phyloP scores from a whole-genome alignment of 805 yeast genomes.

The Schwanniomyces sp. region DNA sequence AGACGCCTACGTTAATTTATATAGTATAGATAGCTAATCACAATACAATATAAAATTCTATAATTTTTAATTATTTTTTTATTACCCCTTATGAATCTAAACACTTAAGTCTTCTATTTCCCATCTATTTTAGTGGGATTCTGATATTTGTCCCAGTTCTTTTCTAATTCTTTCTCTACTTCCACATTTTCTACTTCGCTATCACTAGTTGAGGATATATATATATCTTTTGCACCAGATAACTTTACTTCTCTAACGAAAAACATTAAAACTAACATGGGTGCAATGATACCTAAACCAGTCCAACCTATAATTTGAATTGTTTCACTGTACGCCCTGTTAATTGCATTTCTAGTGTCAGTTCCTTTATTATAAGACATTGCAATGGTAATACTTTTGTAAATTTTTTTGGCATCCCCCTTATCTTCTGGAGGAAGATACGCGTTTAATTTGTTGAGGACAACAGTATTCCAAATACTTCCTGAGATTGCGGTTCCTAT shows the following conservation, averaged over 20 bases:
- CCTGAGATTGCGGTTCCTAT: not conserved
- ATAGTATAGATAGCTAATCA: too few species aligned
- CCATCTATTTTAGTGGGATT: too few species aligned
- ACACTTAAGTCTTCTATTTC: too few species aligned
- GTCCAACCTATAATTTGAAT: conserved; percentile 26
- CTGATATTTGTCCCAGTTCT: too few species aligned
- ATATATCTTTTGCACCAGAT: conserved; percentile 16
- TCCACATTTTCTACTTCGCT: not conserved
- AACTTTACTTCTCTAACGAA: conserved; percentile 22
- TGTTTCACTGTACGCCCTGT: conserved; percentile 28
- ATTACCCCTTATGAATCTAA: too few species aligned
- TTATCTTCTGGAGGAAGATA: not conserved
- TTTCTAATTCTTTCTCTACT: not conserved
- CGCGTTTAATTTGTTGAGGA: not conserved
- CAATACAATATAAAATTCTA: too few species aligned
- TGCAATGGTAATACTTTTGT: conserved; percentile 19
- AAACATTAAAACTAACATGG: conserved; percentile 24
- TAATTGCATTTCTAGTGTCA: conserved; percentile 17
- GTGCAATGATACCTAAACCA: conserved; percentile 23
- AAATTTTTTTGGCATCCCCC: conserved; percentile 18
- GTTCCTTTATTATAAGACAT: conserved; percentile 21
- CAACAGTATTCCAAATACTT: not conserved
- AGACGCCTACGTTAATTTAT: too few species aligned
- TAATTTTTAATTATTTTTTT: too few species aligned
- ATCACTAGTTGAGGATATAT: conserved; percentile 6